Evolutionary conservation across 768 basidiomycete species (phyloP), one percentile per base, ranked within the genome.

Genomic region (Termitomyces bulborhizus): DNA sequence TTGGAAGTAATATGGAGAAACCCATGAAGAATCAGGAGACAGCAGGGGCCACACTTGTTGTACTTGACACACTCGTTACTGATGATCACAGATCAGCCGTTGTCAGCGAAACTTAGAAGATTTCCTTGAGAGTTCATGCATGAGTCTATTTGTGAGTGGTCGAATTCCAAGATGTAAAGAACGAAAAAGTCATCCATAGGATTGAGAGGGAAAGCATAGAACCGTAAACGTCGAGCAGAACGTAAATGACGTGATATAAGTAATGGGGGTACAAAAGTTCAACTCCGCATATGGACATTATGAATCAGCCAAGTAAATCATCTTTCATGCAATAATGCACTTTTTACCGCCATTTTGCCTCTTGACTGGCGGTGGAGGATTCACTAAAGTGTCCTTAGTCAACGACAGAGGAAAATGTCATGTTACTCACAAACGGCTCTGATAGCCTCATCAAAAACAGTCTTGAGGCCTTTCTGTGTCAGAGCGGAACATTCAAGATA

Each of bases 371-470:
- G 80, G 81, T 57, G 84, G 83, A 58, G 90, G 90, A 70, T 92
- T 87, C 71, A 93, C 90, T 93, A 62, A 6, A 15, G 45, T 13
- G 16, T 26, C 12, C 16, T 57, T 46, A 55, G 41, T 51, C 9
- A 8, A 32, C 12, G 36, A 32, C 24, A n/a, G n/a, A 31, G 21
- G n/a, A 40, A 18, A 37, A 18, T 18, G 44, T 36, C 18, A 37
- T 8, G 9, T 26, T 52, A 87, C 91, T 83, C 70, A 93, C 91
- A 76, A 63, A 98, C 96, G 54, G 93, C 93, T 53, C 97, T 85
- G 65, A 99, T 98, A 42, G 97, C 97, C 73, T 98, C 97, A 70
- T 98, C 97, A 68, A 99, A 99, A 43, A 99, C 97, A 56, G 89
- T 95, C 83, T 99, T 99, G 68, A 99, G 76, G 15, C 96, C 96